Evolutionary conservation across 2,329 filamentous ascomycete genomes (phyloP), one percentile per base, ranked within the genome.

Genomic region (Diaporthe destruens): DNA sequence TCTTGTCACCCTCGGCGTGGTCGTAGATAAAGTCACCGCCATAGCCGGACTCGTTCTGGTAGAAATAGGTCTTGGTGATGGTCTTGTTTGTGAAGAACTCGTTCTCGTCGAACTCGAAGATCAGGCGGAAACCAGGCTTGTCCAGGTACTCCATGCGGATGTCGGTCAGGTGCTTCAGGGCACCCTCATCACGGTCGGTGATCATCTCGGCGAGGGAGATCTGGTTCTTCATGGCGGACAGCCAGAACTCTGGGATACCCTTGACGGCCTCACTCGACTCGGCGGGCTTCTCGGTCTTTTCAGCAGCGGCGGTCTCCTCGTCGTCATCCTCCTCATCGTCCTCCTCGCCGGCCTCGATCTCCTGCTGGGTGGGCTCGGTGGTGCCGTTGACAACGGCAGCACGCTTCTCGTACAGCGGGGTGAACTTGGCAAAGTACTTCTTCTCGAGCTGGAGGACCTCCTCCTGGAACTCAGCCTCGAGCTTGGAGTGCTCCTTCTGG

Each of bases 141-240:
- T 99, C 96, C 77, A 98, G 93, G 83, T 99, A 99, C 86, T 99
- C 96, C 96, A 99, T 98, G 81, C 96, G 95, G 79, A 99, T 94
- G 82, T 99, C 96, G 77, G 89, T 92, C 72, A 99, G 88, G 81
- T 92, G 89, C 86, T 97, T 97, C 72, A 99, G 92, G 69, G 95
- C 96, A 77, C 90, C 91, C 89, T 99, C 96, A 81, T 99, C 96
- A 76, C 95, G 93, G 80, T 98, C 96, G 79, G 96, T 99, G 82
- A 99, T 98, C 91, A 98, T 98, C 85, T 99, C 97, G 71, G 96
- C 94, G 71, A 99, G 91, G 39, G 95, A 97, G 80, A 96, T 91
- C 83, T 98, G 96, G 88, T 99, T 99, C 90, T 99, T 99, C 96
- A 99, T 98, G 78, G 97, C 96, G 75, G 96, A 98, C 66, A 99